Percentiles rank a stretch among this genome's conserved stretches.
These are phyloP conservation scores for Penicillium macrosclerotiorum DNA, from an alignment of 495 filamentous ascomycete species.

Conservation along the genomic window DNA sequence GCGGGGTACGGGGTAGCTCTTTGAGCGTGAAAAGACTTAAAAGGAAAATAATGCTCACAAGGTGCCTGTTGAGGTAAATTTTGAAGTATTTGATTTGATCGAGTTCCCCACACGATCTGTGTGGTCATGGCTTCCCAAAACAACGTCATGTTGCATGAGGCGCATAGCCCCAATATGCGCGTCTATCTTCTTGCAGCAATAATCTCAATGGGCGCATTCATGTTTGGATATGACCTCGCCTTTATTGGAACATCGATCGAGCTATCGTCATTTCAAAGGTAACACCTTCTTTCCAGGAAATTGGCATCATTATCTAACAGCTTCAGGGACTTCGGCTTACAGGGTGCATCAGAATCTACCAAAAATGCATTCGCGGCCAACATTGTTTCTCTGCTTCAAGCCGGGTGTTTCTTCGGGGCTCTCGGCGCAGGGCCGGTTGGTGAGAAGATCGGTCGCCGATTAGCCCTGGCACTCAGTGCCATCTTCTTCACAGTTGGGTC, in stretches of 20 bases:
- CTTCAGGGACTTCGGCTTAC: constrained; percentile 13
- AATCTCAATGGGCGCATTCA: constrained; percentile 18
- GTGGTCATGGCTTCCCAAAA: neutral
- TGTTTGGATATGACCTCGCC: constrained; percentile 22
- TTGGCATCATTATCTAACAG: neutral
- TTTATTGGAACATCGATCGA: constrained; percentile 21
- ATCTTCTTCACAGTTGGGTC: constrained; percentile 8
- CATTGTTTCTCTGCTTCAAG: constrained; percentile 14
- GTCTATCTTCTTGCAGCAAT: constrained; percentile 20
- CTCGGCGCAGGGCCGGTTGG: constrained; percentile 7
- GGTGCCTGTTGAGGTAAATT: too few relatives aligned
- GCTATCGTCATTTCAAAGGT: constrained; percentile 11
- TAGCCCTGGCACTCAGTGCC: constrained; percentile 2
- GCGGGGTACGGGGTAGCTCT: too few relatives aligned
- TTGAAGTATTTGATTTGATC: too few relatives aligned
- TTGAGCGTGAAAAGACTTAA: too few relatives aligned
- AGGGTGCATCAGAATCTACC: constrained; percentile 4
- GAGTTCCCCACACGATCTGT: neutral
- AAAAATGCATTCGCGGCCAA: constrained; percentile 15
- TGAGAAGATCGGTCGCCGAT: constrained; percentile 9
- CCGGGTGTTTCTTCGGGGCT: constrained; percentile 15
- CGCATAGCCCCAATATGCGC: constrained; percentile 1
- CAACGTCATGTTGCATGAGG: neutral
- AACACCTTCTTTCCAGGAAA: neutral
- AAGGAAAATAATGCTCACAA: too few relatives aligned